phyloP scores from a whole-genome alignment of 441 rosid genomes.

The Rhodomyrtus psidioides region DNA sequence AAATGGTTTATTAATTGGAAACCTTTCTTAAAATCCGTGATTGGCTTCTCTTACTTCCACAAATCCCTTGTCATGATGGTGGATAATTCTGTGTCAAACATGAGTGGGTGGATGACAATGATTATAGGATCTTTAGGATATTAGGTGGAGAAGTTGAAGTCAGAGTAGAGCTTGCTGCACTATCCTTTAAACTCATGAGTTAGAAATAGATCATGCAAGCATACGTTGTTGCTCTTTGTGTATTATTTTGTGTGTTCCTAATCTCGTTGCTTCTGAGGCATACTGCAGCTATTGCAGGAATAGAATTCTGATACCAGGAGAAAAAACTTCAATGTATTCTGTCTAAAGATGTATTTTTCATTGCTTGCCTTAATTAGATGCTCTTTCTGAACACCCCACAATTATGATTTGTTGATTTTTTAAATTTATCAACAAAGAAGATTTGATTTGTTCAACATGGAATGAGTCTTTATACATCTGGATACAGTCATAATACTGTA shows the following conservation, averaged over 20 bases:
- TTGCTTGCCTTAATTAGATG: not conserved
- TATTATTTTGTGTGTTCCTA: not conserved
- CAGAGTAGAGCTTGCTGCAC: not conserved
- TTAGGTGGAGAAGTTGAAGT: not conserved
- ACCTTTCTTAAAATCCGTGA: not conserved
- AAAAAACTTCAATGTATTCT: not conserved
- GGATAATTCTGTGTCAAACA: not conserved
- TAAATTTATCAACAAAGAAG: not conserved
- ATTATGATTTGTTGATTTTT: not conserved
- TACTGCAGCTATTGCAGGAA: not conserved
- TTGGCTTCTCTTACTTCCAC: not conserved
- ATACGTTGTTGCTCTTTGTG: not conserved
- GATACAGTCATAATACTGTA: not conserved
- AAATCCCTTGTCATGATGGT: not conserved
- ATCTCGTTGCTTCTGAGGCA: not conserved
- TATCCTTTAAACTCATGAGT: not conserved
- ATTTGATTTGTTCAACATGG: not conserved
- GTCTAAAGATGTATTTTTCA: not conserved
- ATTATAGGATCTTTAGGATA: not conserved
- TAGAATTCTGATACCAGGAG: not conserved
- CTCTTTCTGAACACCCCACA: not conserved
- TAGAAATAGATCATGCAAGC: not conserved
- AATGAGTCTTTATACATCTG: not conserved
- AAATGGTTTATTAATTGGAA: not conserved
- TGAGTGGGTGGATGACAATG: not conserved